These are phyloP conservation scores for Agapanthus africanus DNA, from an alignment of 106 monocot species.

Conservation along the genomic window DNA sequence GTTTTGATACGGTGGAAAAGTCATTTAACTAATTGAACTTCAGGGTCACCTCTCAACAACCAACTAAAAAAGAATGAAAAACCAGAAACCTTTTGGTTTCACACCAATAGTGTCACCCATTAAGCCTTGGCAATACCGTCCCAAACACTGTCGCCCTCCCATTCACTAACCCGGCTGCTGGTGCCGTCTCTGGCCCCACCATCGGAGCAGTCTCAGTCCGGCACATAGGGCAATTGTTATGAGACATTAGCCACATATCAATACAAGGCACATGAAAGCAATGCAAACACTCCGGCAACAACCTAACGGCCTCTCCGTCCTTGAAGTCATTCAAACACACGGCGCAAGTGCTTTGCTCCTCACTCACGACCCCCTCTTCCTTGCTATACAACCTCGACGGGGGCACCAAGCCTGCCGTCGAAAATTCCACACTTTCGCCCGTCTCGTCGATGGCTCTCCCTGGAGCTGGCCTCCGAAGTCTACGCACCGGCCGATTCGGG, in stretches of 20 bases:
- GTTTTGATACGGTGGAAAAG: no score
- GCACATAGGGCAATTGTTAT: conserved; percentile 8
- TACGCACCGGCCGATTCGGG: not conserved
- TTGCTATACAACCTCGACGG: not conserved
- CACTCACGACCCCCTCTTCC: conserved; percentile 7
- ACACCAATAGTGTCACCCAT: no score
- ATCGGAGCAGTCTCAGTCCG: not conserved
- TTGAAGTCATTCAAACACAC: conserved; percentile 10
- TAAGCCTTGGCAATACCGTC: not conserved
- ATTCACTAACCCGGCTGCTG: not conserved
- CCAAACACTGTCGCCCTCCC: not conserved
- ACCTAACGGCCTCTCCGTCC: conserved; percentile 10
- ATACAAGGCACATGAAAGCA: conserved; percentile 13
- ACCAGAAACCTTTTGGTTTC: no score
- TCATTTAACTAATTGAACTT: no score
- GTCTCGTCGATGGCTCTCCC: not conserved
- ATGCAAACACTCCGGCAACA: conserved; percentile 10
- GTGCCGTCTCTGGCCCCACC: not conserved
- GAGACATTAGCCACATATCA: conserved; percentile 12
- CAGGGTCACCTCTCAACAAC: no score
- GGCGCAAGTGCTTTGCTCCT: conserved; percentile 3
- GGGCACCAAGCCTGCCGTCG: not conserved
- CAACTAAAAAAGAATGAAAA: no score
- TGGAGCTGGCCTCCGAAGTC: not conserved
- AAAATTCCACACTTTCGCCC: not conserved